Evolutionary conservation across 1,139 yeast genomes (phyloP).

Genomic region (Debaryomyces singareniensis): DNA sequence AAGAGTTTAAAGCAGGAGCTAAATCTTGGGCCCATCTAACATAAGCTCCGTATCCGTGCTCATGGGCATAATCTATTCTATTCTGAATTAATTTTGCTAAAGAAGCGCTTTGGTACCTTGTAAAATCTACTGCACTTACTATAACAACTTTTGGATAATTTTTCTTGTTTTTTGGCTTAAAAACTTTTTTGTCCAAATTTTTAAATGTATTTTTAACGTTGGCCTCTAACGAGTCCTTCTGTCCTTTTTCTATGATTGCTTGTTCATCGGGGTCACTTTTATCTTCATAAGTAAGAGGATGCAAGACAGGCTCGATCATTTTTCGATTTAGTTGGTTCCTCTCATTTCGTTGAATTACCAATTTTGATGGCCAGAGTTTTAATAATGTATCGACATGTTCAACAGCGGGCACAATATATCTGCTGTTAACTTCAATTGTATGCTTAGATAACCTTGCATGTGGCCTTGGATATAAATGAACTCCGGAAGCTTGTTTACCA

Average conservation of each 20-base stretch:
- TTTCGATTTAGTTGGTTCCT: constrained; percentile 33
- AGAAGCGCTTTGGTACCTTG: constrained; percentile 53
- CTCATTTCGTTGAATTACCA: constrained; percentile 40
- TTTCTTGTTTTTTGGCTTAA: constrained; percentile 31
- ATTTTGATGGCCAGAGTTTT: constrained; percentile 45
- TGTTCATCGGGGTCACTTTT: constrained; percentile 38
- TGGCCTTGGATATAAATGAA: constrained; percentile 22
- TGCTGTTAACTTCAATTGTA: constrained; percentile 38
- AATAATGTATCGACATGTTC: constrained; percentile 58
- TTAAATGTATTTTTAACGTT: constrained; percentile 51
- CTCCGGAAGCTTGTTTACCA: too few relatives aligned
- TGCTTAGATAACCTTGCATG: constrained; percentile 30
- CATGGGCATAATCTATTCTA: constrained; percentile 74
- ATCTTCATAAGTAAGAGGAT: constrained; percentile 39
- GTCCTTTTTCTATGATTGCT: constrained; percentile 32
- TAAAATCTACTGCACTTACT: constrained; percentile 79
- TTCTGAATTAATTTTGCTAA: constrained; percentile 68
- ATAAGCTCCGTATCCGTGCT: constrained; percentile 70
- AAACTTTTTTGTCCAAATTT: constrained; percentile 60
- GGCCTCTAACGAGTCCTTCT: constrained; percentile 7
- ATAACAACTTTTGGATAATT: constrained; percentile 62
- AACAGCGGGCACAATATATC: constrained; percentile 58
- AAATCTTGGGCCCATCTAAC: constrained; percentile 83
- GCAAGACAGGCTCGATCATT: constrained; percentile 24
- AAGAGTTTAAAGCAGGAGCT: constrained; percentile 47